These are phyloP conservation scores for Saccharomyces uvarum DNA, from an alignment of 1,139 yeast species.

Conservation along the genomic window DNA sequence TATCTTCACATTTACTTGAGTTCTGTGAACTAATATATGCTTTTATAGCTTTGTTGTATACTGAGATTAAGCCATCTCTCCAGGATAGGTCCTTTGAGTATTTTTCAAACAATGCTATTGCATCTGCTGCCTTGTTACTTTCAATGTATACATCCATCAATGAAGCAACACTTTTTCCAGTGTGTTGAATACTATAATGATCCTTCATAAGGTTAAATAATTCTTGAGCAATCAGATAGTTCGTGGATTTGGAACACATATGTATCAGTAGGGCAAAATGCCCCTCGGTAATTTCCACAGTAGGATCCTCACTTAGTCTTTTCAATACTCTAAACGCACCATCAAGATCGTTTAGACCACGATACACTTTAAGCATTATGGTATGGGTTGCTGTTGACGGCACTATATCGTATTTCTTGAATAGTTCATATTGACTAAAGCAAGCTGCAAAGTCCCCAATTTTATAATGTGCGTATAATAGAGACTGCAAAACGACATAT, in stretches of 20 bases:
- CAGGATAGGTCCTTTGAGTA: constrained; percentile 8
- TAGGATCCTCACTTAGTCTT: constrained; percentile 25
- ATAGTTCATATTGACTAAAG: constrained; percentile 36
- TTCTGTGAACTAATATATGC: constrained; percentile 17
- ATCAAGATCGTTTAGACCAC: constrained; percentile 35
- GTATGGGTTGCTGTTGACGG: constrained; percentile 38
- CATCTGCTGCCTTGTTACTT: constrained; percentile 16
- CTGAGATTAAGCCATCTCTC: constrained; percentile 9
- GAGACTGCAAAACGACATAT: constrained; percentile 40
- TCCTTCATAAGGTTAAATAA: constrained; percentile 28
- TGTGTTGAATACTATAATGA: constrained; percentile 27
- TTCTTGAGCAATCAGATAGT: constrained; percentile 31
- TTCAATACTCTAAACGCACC: constrained; percentile 40
- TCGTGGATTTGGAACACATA: constrained; percentile 31
- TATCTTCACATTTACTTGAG: constrained; percentile 13
- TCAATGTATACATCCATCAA: constrained; percentile 27
- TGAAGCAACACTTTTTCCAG: constrained; percentile 21
- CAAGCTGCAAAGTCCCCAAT: constrained; percentile 43
- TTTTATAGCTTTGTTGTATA: constrained; percentile 21
- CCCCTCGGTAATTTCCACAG: constrained; percentile 18
- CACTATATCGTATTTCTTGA: constrained; percentile 33
- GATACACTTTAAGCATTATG: constrained; percentile 37
- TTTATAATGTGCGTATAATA: constrained; percentile 43
- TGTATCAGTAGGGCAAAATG: constrained; percentile 31
- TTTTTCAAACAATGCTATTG: constrained; percentile 17